A percentile compares a stretch with the other conserved stretches of the same genome.
Evolutionary conservation across 352 stramenopile species (phyloP).

Genomic region (Stephanocyclus meneghinianus): DNA sequence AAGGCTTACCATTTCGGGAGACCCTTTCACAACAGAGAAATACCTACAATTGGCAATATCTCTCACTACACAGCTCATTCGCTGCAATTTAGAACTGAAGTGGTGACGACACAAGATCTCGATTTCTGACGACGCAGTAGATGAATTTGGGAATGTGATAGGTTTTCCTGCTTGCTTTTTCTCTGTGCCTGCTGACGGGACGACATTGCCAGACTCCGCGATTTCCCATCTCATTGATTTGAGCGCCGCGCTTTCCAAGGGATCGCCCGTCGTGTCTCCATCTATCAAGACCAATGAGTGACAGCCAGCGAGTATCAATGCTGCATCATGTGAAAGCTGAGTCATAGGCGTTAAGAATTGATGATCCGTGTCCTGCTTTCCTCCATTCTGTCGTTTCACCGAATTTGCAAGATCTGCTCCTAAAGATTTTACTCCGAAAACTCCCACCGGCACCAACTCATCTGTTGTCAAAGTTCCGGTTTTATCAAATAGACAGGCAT

Average conservation of each 20-base stretch:
- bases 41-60: constrained; percentile 51
- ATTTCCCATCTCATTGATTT: constrained; percentile 92
- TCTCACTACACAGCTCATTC: constrained; percentile 95
- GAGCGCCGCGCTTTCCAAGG: constrained; percentile 96
- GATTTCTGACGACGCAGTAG: constrained; percentile 47
- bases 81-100: constrained; percentile 97
- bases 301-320: constrained; percentile 88
- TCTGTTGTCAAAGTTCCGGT: constrained; percentile 99
- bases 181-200: constrained; percentile 58
- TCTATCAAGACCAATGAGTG: constrained; percentile 98
- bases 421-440: constrained; percentile 72
- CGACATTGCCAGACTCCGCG: constrained; percentile 72
- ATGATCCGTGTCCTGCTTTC: constrained; percentile 49
- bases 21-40: constrained; percentile 94
- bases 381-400: constrained; percentile 27
- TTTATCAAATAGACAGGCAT: constrained; percentile 99
- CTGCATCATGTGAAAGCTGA: constrained; percentile 74
- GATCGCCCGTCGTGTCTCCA: constrained; percentile 90
- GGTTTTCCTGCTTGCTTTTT: constrained; percentile 59
- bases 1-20: constrained; percentile 87
- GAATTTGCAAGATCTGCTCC: constrained; percentile 14
- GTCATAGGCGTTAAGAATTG: constrained; percentile 78
- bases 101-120: constrained; percentile 89
- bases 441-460: constrained; percentile 94
- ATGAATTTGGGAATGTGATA: constrained; percentile 40